Base-by-base conservation (phyloP, 176 grass and related monocot genomes). In the Zoysia japonica region DNA sequence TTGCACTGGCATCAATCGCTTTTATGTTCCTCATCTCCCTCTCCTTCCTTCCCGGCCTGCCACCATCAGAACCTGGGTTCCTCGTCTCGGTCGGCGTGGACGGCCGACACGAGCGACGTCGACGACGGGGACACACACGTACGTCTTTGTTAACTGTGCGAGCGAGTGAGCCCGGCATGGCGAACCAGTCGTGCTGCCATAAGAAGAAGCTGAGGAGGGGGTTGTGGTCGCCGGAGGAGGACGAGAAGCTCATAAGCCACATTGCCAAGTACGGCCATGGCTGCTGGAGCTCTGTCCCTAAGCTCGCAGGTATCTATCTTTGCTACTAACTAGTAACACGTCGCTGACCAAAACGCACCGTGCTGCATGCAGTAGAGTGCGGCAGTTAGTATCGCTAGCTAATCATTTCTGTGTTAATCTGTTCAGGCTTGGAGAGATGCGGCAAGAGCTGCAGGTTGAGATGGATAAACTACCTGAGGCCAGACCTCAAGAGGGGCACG, bases 391-490 rank as follows among this genome's bases (percentile, higher is more conserved):
- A 2, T 13, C 61, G 28, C 28, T 28, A 28, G 28, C 28, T 28
- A 28, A 19, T 36, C 20, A 9, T 16, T 13, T 15, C 47, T 56
- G n/a, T 19, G 17, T 43, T 50, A 35, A 2, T 63, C 61, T 5
- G 57, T 65, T 61, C 76, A 89, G 91, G 91, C 11, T 73, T 93
- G 15, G 86, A 93, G 82, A 90, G 91, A 75, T 93, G 91, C 38
- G 91, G 91, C 79, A 93, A 93, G 78, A 93, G 91, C 82, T 93
- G 91, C 86, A 71, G 91, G 68, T 62, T 93, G 72, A 90, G 91
- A 64, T 93, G 91, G 91, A 93, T 93, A 88, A 93, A 93, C 83
- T 93, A 93, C 80, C 86, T 93, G 82, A 85, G 91, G 83, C 91
- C 91, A 67, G 91, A 90, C 74, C 91, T 93, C 11, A 93, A 93